Base-by-base conservation (phyloP, 1,139 yeast genomes). In the Pichia sp. region DNA sequence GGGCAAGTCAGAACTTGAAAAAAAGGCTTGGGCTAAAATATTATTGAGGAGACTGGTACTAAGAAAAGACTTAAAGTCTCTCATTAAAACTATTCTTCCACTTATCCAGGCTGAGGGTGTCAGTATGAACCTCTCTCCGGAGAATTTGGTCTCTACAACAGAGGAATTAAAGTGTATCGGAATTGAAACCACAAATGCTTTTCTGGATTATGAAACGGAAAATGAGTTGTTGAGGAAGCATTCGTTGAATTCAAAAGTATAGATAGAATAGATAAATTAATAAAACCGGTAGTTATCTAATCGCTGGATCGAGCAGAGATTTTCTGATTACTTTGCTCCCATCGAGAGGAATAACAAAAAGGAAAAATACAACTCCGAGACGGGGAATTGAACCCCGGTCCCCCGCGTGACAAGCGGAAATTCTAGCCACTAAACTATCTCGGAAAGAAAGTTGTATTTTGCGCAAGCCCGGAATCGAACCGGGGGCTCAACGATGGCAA, bases 331-430 rank as follows among this genome's bases (percentile, higher is more conserved):
- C 4, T 40, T 40, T 40, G 45, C 2, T 15, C 26, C 7, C 32
- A 31, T 4, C 8, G 16, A 8, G 6, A 13, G 16, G 29, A 8
- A 1, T 8, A 45, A 19, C 5, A 15, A 26, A 47, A 16, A 8
- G 19, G 2, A 31, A 30, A 45, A 45, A 52, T 34, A 29, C 43
- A 6, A 38, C 57, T 54, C 57, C 57, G 57, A 52, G 57, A 54
- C 57, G 55, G 57, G 57, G 57, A 54, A 54, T 54, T 54, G 57
- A 54, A 54, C 57, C 57, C 57, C 55, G 57, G 57, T 54, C 57
- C 48, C 57, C 57, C 57, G 57, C 57, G 57, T 54, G 57, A 54
- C 57, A 54, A 54, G 57, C 57, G 57, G 57, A 54, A 54, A 54
- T 54, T 54, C 57, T 54, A 54, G 57, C 57, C 57, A 54, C 57